Evolutionary conservation across 2,329 filamentous ascomycete genomes (phyloP), one percentile per base, ranked within the genome.

Genomic region (Ustilaginoidea virens): DNA sequence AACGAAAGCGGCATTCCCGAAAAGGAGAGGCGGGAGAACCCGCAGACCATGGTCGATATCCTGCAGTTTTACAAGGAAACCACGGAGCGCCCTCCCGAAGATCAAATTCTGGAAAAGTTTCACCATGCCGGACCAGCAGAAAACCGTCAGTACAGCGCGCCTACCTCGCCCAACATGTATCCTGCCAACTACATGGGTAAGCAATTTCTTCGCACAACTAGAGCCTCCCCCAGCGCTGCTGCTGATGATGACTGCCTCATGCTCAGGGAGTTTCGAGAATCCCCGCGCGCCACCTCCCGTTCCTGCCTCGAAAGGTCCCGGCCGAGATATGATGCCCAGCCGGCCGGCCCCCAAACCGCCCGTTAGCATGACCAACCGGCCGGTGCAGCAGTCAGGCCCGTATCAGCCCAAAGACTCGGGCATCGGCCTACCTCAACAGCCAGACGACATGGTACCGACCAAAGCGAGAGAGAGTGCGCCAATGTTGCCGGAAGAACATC

Each of bases 31-130:
- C 81, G 87, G 51, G 80, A 93, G 54, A 85, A 96, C 47, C 90
- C 90, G 3, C 85, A 96, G 53, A 86, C 87, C 34, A 85, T 94
- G 58, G 78, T 92, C 48, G 81, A 96, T 52, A 90, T 98, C 44
- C 77, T 98, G 55, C 81, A 79, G 34, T 96, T 96, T 52, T 96
- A 93, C 64, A 92, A 94, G 53, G 87, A 93, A 58, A 93, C 83
- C 39, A 79, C 81, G 16, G 82, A 87, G 42, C 66, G 63, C 42
- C 74, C 72, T 34, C 72, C 74, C 36, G 83, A 94, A 48, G 82
- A 93, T 46, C 80, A 81, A 44, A 78, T 90, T 33, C 82, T 90
- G 63, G 86, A 96, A 53, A 98, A 98, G 53, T 94, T 98, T 52
- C 83, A 92, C 45, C 76, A 93, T 58, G 83, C 80, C 30, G 74